Percentiles rank a stretch among this genome's conserved stretches.
Evolutionary conservation across 192 early-diverging fungal species (phyloP).

Genomic region (Borealophlyctis nickersoniae): DNA sequence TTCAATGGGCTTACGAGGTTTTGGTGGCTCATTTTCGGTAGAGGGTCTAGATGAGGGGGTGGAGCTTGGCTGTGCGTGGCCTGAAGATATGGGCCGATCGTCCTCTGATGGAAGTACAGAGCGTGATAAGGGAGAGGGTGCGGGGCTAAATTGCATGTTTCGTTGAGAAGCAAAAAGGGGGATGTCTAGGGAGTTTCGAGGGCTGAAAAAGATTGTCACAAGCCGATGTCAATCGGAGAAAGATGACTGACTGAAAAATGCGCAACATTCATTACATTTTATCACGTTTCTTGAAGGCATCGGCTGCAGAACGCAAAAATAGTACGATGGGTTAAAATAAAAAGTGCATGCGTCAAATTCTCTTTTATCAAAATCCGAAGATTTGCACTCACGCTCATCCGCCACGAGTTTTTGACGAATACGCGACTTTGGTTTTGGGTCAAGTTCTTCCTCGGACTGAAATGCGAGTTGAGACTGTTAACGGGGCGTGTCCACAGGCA

Average conservation of each 20-base stretch:
- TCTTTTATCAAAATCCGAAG: background rate
- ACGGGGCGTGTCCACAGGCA: background rate
- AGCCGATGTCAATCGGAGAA: background rate
- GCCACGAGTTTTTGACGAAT: background rate
- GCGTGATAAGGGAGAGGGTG: background rate
- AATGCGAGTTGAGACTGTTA: background rate
- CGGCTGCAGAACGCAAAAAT: background rate
- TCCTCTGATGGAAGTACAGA: background rate
- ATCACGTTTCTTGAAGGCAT: slow-evolving; percentile 11
- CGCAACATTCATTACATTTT: slow-evolving; percentile 9
- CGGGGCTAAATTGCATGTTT: background rate
- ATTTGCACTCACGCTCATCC: background rate
- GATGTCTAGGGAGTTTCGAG: background rate
- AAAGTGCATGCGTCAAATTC: background rate
- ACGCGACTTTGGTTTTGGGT: background rate
- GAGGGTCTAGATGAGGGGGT: background rate
- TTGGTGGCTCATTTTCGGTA: background rate
- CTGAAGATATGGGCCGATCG: background rate
- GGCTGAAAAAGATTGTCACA: background rate
- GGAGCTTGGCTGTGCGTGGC: slow-evolving; percentile 3
- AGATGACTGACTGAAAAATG: slow-evolving; percentile 1
- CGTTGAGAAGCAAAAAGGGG: background rate
- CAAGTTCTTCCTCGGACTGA: background rate
- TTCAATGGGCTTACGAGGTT: background rate
- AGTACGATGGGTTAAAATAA: background rate